Conservation (phyloP, 169 alveolate species). For the Eimeria sp. region DNA sequence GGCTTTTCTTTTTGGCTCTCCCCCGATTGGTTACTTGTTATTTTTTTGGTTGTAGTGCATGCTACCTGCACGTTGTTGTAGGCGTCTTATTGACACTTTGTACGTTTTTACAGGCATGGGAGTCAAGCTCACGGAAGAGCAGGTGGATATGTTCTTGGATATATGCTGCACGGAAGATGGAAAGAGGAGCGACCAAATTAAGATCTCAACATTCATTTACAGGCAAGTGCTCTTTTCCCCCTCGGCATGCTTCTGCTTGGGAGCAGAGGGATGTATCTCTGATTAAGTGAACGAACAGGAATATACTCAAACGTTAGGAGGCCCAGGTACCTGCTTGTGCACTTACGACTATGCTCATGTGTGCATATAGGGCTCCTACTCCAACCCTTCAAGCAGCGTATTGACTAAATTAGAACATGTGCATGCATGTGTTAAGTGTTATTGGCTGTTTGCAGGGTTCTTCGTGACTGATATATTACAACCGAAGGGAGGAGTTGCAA, state of each 20-base stretch:
- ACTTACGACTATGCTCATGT: no score
- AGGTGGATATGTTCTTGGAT: constrained; percentile 82
- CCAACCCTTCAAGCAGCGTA: no score
- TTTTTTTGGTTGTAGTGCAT: background rate
- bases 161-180: constrained; percentile 81
- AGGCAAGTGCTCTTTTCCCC: constrained; percentile 12
- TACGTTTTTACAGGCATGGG: constrained; percentile 76
- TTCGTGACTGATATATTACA: constrained; percentile 12
- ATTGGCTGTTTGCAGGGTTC: background rate
- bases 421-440: background rate
- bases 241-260: background rate
- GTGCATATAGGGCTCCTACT: no score
- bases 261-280: background rate
- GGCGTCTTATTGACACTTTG: background rate
- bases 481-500: background rate
- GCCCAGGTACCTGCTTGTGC: no score
- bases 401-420: background rate
- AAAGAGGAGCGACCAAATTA: constrained; percentile 19
- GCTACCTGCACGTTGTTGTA: background rate
- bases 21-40: background rate
- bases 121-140: constrained; percentile 81
- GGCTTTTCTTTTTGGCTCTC: background rate
- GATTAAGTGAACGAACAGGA: no score
- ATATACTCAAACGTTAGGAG: no score
- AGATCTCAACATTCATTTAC: constrained; percentile 76